phyloP scores from a whole-genome alignment of 768 basidiomycete genomes.

The Tricholoma matsutake region DNA sequence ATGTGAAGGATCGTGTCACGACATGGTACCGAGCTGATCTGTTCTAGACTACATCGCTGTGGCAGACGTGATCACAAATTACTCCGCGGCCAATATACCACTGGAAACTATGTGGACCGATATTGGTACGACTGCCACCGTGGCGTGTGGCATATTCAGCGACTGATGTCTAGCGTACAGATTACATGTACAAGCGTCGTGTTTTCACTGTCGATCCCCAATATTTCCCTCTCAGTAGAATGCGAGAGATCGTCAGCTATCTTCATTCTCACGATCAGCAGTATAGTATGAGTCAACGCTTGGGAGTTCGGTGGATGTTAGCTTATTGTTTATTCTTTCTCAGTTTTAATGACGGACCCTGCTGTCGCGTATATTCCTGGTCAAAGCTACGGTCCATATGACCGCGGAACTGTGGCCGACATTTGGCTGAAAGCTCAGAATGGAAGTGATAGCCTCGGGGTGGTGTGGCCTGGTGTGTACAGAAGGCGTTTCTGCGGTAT shows the following conservation, averaged over 20 bases:
- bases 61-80: constrained; percentile 57
- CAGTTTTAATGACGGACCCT: constrained; percentile 75
- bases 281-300: constrained; percentile 39
- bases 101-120: constrained; percentile 82
- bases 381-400: constrained; percentile 48
- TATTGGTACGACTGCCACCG: constrained; percentile 41
- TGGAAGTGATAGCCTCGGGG: constrained; percentile 52
- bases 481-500: background rate
- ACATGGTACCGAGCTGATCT: background rate
- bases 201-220: constrained; percentile 68
- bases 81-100: constrained; percentile 58
- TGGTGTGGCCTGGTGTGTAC: constrained; percentile 59
- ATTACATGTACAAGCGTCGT: constrained; percentile 67
- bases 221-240: constrained; percentile 60
- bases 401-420: constrained; percentile 49
- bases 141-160: background rate
- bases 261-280: constrained; percentile 59
- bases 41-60: constrained; percentile 59
- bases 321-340: background rate
- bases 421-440: constrained; percentile 63
- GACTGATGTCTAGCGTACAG: constrained; percentile 25
- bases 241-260: constrained; percentile 64
- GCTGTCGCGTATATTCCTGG: constrained; percentile 54
- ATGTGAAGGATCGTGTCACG: constrained; percentile 7
- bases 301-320: background rate